These are phyloP conservation scores for Apiotrichum porosum DNA, from an alignment of 1,284 basidiomycete species.

Conservation along the genomic window DNA sequence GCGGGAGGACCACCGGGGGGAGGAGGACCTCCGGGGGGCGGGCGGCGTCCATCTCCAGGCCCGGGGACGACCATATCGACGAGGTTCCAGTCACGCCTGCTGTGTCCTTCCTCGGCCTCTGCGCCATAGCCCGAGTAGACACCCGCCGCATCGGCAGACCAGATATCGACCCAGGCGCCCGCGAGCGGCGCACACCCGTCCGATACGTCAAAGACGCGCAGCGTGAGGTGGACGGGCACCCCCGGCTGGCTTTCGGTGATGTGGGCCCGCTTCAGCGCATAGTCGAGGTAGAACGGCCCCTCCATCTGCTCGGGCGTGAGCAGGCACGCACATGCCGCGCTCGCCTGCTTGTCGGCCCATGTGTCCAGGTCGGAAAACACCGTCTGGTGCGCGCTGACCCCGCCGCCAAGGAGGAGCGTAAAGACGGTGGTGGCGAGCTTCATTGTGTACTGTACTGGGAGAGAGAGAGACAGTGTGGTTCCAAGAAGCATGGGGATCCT, in stretches of 20 bases:
- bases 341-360: too few relatives aligned
- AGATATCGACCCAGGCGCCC: constrained; percentile 23
- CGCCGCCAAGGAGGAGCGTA: too few relatives aligned
- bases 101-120: constrained; percentile 3
- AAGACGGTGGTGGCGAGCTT: too few relatives aligned
- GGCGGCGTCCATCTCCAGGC: background rate
- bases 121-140: constrained; percentile 16
- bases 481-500: too few relatives aligned
- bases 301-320: constrained; percentile 1
- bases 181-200: constrained; percentile 13
- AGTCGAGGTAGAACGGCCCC: constrained; percentile 29
- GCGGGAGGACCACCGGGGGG: constrained; percentile 1
- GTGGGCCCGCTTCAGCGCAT: constrained; percentile 13
- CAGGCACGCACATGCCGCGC: background rate
- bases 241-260: constrained; percentile 19
- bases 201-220: constrained; percentile 13
- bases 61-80: too few relatives aligned
- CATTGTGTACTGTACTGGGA: too few relatives aligned
- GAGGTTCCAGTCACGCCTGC: background rate
- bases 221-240: constrained; percentile 15
- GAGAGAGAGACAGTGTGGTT: too few relatives aligned
- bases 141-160: constrained; percentile 17
- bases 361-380: too few relatives aligned
- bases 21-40: background rate
- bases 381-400: too few relatives aligned